These are phyloP conservation scores for Ormosia emarginata DNA, from an alignment of 306 rosid species.

Conservation along the genomic window DNA sequence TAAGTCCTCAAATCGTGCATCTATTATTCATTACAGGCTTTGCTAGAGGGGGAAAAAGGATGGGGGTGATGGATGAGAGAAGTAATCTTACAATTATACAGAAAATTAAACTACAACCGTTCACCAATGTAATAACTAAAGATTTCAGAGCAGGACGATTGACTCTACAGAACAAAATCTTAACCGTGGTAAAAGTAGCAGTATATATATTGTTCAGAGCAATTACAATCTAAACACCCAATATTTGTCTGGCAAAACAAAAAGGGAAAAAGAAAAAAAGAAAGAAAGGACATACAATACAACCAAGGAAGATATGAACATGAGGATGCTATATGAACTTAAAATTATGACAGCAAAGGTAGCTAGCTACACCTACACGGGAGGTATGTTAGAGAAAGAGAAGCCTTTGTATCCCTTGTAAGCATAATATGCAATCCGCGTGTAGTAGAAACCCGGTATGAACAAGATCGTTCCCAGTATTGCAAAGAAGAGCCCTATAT, in stretches of 20 bases:
- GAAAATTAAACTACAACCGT: background rate
- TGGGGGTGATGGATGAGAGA: background rate
- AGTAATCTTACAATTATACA: background rate
- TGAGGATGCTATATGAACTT: background rate
- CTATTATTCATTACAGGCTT: background rate
- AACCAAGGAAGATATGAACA: conserved; percentile 35
- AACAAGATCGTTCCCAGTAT: conserved; percentile 75
- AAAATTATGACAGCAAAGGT: background rate
- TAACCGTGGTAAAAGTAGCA: background rate
- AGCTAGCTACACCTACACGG: conserved; percentile 65
- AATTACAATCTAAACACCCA: conserved; percentile 20
- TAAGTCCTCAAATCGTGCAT: background rate
- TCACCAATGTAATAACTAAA: background rate
- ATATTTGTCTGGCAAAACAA: background rate
- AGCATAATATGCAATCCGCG: conserved; percentile 96
- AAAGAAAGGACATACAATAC: background rate
- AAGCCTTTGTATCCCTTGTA: conserved; percentile 95
- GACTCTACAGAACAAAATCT: background rate
- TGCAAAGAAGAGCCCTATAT: conserved; percentile 86
- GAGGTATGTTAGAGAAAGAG: conserved; percentile 96
- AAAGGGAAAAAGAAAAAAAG: background rate
- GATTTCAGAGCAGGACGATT: background rate
- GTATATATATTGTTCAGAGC: background rate
- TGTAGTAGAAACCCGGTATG: conserved; percentile 96
- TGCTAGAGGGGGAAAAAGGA: background rate